Evolutionary conservation across 306 rosid genomes (phyloP).

Genomic region (Purshia tridentata): DNA sequence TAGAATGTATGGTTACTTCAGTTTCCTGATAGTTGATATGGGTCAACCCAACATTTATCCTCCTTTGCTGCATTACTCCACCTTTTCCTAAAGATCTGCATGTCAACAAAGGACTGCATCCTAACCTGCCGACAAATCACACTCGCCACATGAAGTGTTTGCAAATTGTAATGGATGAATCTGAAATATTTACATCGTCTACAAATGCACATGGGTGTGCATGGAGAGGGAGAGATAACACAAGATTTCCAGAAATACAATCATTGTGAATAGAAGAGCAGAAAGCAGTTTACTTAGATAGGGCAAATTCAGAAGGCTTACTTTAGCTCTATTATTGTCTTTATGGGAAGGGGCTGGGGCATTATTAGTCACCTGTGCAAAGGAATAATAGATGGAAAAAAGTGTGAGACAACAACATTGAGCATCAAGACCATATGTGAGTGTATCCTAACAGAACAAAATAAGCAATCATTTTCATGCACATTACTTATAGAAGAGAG

Average conservation of each 20-base stretch:
- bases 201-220: not conserved
- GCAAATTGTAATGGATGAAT: not conserved
- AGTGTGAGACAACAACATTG: conserved; percentile 1
- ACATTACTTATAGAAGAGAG: not conserved
- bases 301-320: conserved; percentile 16
- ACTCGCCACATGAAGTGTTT: not conserved
- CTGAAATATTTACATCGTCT: not conserved
- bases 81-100: conserved; percentile 44
- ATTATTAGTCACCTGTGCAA: conserved; percentile 6
- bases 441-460: not conserved
- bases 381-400: not conserved
- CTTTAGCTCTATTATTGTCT: conserved; percentile 54
- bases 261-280: not conserved
- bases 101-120: conserved; percentile 42
- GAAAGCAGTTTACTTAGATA: not conserved
- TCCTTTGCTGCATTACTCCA: conserved; percentile 40
- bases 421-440: not conserved
- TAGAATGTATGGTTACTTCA: conserved; percentile 22
- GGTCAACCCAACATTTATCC: conserved; percentile 56
- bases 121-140: conserved; percentile 37
- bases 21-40: conserved; percentile 36
- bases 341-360: not conserved
- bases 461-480: not conserved
- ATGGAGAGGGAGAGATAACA: not conserved
- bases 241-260: not conserved